These are phyloP conservation scores for Cenchrus fungigraminus DNA, from an alignment of 176 grass and related monocot genomes.

Conservation along the genomic window DNA sequence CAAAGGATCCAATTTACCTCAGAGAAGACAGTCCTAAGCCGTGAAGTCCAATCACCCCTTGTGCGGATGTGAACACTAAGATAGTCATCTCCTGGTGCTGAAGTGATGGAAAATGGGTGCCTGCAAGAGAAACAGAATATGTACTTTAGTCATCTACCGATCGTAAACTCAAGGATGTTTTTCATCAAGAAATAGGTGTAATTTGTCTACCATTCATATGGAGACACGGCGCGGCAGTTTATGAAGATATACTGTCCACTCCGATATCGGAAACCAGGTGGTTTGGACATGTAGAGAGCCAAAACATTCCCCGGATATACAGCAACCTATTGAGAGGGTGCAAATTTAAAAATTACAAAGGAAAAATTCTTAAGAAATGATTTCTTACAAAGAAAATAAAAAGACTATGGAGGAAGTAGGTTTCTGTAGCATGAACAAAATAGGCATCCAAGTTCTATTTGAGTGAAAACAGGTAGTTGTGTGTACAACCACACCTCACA, in stretches of 20 bases:
- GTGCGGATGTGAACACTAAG: conserved; percentile 97
- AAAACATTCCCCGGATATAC: conserved; percentile 90
- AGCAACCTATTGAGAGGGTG: conserved; percentile 59
- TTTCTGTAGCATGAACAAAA: background rate
- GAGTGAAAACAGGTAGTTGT: background rate
- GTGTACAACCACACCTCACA: background rate
- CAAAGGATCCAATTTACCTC: conserved; percentile 54
- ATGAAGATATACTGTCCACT: conserved; percentile 95
- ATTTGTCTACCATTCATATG: conserved; percentile 76
- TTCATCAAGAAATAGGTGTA: conserved; percentile 10
- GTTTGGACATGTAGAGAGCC: conserved; percentile 90
- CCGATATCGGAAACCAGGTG: conserved; percentile 78
- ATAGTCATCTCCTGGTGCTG: conserved; percentile 86
- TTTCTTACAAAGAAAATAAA: background rate
- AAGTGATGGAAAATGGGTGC: conserved; percentile 98
- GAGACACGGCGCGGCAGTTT: conserved; percentile 80
- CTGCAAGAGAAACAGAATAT: conserved; percentile 42
- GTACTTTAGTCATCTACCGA: conserved; percentile 28
- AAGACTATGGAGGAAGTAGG: background rate
- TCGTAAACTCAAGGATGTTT: background rate
- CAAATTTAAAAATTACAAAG: background rate
- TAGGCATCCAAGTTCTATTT: background rate
- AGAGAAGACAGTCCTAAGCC: conserved; percentile 83
- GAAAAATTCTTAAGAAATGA: background rate
- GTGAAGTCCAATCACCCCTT: conserved; percentile 92